A percentile compares a stretch with the other conserved stretches of the same genome.
Conservation (phyloP, 2,329 filamentous ascomycete genomes). For the Ophiostoma himal-ulmi region DNA sequence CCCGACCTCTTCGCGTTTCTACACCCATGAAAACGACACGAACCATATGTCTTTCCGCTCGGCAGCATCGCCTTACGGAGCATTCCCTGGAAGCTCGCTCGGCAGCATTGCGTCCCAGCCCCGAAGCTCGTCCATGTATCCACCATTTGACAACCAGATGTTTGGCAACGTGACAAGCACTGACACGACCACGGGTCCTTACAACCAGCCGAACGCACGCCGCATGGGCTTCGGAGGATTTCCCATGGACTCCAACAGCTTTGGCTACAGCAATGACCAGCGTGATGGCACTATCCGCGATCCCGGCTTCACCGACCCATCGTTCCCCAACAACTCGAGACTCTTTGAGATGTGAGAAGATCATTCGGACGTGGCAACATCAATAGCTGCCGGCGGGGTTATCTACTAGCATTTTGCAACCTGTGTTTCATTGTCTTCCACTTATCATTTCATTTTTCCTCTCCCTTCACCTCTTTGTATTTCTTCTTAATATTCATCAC, state of each 20-base stretch:
- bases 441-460: background rate
- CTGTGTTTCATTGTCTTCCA: background rate
- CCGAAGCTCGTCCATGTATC: constrained; percentile 25
- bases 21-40: constrained; percentile 17
- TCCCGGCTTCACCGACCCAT: constrained; percentile 15
- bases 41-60: constrained; percentile 20
- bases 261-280: constrained; percentile 21
- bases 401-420: background rate
- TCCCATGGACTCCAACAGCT: constrained; percentile 22
- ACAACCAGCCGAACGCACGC: constrained; percentile 30
- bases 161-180: constrained; percentile 21
- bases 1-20: constrained; percentile 17
- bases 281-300: constrained; percentile 21
- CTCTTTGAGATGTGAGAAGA: constrained; percentile 24
- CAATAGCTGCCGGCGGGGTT: background rate
- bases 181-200: constrained; percentile 27
- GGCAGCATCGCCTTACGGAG: constrained; percentile 13
- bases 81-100: constrained; percentile 16
- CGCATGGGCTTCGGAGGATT: constrained; percentile 27
- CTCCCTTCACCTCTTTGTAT: background rate
- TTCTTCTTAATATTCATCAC: background rate
- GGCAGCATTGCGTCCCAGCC: constrained; percentile 21
- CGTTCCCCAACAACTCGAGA: constrained; percentile 5
- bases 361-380: background rate
- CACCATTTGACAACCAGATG: constrained; percentile 29